Percentiles rank a stretch among this genome's conserved stretches.
These are phyloP conservation scores for Coemansia sp. DNA, from an alignment of 192 early-diverging fungal species.

Conservation along the genomic window DNA sequence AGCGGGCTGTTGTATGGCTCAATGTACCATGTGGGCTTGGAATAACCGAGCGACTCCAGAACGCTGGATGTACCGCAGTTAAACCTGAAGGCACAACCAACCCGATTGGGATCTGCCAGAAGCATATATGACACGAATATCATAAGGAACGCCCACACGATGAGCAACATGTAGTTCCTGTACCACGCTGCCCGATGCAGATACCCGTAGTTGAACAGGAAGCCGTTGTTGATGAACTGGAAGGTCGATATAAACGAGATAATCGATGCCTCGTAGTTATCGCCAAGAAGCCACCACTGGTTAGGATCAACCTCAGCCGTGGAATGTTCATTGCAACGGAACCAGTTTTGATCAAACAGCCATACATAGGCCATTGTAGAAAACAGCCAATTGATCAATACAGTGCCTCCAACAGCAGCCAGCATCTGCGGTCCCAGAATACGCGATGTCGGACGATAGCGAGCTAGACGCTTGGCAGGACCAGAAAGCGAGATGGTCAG, in stretches of 20 bases:
- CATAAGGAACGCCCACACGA: slow-evolving; percentile 56
- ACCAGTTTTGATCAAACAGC: slow-evolving; percentile 72
- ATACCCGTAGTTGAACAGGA: slow-evolving; percentile 72
- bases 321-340: slow-evolving; percentile 80
- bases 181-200: slow-evolving; percentile 62
- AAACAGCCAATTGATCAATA: too few relatives aligned
- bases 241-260: slow-evolving; percentile 61
- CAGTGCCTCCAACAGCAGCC: too few relatives aligned
- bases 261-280: slow-evolving; percentile 72
- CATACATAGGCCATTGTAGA: too few relatives aligned
- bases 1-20: too few relatives aligned
- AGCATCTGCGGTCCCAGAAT: too few relatives aligned
- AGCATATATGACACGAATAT: slow-evolving; percentile 40
- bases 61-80: too few relatives aligned
- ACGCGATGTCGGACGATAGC: too few relatives aligned
- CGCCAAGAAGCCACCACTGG: slow-evolving; percentile 77
- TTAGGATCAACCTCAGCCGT: slow-evolving; percentile 60
- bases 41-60: too few relatives aligned
- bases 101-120: slow-evolving; percentile 67
- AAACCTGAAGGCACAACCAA: slow-evolving; percentile 66
- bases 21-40: too few relatives aligned
- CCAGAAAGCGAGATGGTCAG: too few relatives aligned
- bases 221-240: slow-evolving; percentile 71
- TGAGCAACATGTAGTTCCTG: slow-evolving; percentile 63
- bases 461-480: too few relatives aligned